Evolutionary conservation across 768 basidiomycete genomes (phyloP), one percentile per base, ranked within the genome.

Genomic region (Xerocomus potaroensis): DNA sequence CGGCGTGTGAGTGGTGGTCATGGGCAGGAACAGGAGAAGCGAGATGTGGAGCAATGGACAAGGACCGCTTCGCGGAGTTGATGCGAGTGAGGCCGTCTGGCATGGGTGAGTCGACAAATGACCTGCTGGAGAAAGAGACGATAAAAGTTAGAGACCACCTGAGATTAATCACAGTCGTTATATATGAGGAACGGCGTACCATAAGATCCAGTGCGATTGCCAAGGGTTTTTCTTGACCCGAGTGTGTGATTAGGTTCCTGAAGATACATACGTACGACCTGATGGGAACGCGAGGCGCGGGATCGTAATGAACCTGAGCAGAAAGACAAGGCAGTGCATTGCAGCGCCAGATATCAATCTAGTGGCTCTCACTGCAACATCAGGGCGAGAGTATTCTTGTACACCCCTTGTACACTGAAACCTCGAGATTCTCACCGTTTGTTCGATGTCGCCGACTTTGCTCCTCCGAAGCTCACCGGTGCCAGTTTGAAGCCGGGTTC

Each of bases 1-100:
- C 22, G 0, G 48, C 19, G 14, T 62, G 62, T 6, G 56, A 48
- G 39, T 63, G 59, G n/a, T 58, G 53, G 18, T 52, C 48, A 14
- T 63, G 61, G 4, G 48, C 47, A 5, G 52, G 29, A 27, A 57
- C 45, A 10, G 50, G 39, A 4, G 33, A 49, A 29, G 52, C 38
- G 7, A 53, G 46, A 1, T 37, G n/a, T 16, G 47, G 45, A 7
- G 59, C 43, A 8, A 43, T 24, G 8, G 52, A 50, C 19, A 0
- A 21, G 24, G 0, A 24, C 10, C 5, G 29, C 3, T 19, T 12
- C 3, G n/a, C 14, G 7, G 34, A 41, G 29, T 47, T 26, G 8
- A 50, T 42, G 9, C 21, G 46, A 22, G 29, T 10, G 15, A 34
- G 11, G n/a, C 22, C 1, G 22, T 21, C 19, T 29, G 41, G n/a